Percentiles rank a stretch among this genome's conserved stretches.
These are phyloP conservation scores for Penicillium rolfsii DNA, from an alignment of 2,329 filamentous ascomycete species.

Conservation along the genomic window DNA sequence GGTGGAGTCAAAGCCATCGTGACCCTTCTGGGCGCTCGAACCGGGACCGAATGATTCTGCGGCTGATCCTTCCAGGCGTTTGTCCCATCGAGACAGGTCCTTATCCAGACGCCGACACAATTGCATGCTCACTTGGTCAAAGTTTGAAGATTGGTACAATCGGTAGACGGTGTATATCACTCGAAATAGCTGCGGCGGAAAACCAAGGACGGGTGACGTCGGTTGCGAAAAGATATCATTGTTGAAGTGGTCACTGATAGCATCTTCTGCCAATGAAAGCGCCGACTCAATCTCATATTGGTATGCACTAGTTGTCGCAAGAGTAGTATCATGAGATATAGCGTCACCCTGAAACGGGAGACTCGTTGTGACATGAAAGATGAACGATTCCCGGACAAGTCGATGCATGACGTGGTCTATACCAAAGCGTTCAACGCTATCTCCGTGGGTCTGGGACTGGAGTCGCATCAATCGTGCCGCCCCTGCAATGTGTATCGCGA, in stretches of 20 bases:
- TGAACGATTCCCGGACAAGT: slow-evolving; percentile 30
- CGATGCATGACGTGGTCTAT: slow-evolving; percentile 18
- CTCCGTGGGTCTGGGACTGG: not conserved
- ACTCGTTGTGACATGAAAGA: slow-evolving; percentile 34
- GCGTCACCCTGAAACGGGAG: slow-evolving; percentile 28
- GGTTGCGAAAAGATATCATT: not conserved
- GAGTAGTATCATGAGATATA: not conserved
- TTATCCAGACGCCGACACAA: not conserved
- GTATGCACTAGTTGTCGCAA: not conserved
- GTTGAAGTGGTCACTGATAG: not conserved
- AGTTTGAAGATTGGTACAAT: not conserved
- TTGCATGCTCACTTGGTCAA: not conserved
- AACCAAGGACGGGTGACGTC: not conserved
- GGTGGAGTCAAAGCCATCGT: not conserved
- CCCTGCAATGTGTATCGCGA: slow-evolving; percentile 28
- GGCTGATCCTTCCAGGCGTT: not conserved
- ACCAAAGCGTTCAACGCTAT: not conserved
- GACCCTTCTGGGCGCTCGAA: no score
- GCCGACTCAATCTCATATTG: slow-evolving; percentile 23
- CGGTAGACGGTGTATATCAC: not conserved
- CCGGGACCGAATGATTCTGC: not conserved
- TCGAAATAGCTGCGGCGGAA: not conserved
- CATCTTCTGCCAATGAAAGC: slow-evolving; percentile 21
- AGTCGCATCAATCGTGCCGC: slow-evolving; percentile 28
- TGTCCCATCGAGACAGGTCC: not conserved